Evolutionary conservation across 169 alveolate genomes (phyloP).

Genomic region (Eimeria zaria): DNA sequence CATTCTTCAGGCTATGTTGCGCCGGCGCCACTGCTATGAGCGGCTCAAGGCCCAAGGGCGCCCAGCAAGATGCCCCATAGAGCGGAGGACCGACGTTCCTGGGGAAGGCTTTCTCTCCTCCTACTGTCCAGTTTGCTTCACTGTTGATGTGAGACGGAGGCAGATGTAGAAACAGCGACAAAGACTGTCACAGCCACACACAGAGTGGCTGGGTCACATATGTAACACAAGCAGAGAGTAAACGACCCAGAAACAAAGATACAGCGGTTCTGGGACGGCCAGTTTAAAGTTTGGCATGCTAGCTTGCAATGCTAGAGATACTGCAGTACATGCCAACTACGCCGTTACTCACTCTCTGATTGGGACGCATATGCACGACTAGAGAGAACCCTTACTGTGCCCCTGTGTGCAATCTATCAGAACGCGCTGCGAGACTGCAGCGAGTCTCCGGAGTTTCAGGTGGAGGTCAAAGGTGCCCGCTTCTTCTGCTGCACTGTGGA

Average conservation of each 20-base stretch:
- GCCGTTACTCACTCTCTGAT: background rate
- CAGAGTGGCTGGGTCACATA: background rate
- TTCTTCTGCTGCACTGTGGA: constrained; percentile 46
- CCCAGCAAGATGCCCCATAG: constrained; percentile 52
- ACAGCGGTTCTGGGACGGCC: background rate
- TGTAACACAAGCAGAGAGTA: too few relatives aligned
- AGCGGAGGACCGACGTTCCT: background rate
- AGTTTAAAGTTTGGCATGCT: background rate
- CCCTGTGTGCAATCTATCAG: background rate
- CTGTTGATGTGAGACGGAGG: constrained; percentile 37
- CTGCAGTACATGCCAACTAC: background rate
- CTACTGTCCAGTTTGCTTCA: constrained; percentile 63
- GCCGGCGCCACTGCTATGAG: constrained; percentile 64
- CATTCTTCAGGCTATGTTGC: constrained; percentile 8
- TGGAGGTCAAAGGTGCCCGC: constrained; percentile 27
- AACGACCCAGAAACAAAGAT: background rate
- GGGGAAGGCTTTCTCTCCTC: background rate
- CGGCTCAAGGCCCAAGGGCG: constrained; percentile 63
- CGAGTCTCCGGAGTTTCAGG: background rate
- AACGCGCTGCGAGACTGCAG: constrained; percentile 66
- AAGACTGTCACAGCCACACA: background rate
- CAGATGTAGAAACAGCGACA: background rate
- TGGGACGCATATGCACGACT: background rate
- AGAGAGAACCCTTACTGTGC: background rate
- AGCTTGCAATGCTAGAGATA: background rate